Conservation (phyloP, 176 grass and related monocot species). For the Raddia distichophylla region DNA sequence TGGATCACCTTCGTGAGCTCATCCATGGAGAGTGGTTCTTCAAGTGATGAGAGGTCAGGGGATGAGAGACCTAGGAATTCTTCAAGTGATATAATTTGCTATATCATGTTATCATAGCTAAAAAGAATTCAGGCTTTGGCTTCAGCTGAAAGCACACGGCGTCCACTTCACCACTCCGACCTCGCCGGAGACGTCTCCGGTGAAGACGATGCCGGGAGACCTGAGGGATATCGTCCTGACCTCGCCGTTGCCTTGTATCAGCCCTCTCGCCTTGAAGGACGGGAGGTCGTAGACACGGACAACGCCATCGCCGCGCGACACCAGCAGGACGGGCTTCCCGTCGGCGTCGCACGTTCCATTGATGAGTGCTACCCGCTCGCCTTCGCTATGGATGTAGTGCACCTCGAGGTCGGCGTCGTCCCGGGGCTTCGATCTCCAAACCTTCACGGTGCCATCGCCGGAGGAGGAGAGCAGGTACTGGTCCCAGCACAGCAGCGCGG, state of each 20-base stretch:
- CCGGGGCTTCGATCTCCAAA: neutral
- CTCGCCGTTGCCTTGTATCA: conserved; percentile 11
- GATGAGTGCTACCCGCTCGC: conserved; percentile 9
- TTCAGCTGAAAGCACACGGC: neutral
- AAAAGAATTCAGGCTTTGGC: neutral
- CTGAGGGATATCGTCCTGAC: neutral
- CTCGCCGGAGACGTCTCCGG: conserved; percentile 30
- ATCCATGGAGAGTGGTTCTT: no score
- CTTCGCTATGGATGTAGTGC: conserved; percentile 23
- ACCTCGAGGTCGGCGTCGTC: conserved; percentile 11
- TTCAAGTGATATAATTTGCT: no score
- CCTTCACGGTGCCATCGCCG: conserved; percentile 30
- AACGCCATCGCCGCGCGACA: conserved; percentile 17
- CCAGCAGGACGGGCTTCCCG: conserved; percentile 29
- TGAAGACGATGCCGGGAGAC: neutral
- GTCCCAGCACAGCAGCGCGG: conserved; percentile 41
- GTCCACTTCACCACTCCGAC: conserved; percentile 25
- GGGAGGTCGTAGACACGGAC: conserved; percentile 39
- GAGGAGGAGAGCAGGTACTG: conserved; percentile 22
- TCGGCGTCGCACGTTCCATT: conserved; percentile 23
- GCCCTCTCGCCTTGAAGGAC: conserved; percentile 18
- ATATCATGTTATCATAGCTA: no score
- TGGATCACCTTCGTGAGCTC: no score
- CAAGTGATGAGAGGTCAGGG: no score
- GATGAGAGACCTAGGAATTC: no score